Conservation (phyloP, 192 early-diverging fungal species). For the Coemansia sp. region DNA sequence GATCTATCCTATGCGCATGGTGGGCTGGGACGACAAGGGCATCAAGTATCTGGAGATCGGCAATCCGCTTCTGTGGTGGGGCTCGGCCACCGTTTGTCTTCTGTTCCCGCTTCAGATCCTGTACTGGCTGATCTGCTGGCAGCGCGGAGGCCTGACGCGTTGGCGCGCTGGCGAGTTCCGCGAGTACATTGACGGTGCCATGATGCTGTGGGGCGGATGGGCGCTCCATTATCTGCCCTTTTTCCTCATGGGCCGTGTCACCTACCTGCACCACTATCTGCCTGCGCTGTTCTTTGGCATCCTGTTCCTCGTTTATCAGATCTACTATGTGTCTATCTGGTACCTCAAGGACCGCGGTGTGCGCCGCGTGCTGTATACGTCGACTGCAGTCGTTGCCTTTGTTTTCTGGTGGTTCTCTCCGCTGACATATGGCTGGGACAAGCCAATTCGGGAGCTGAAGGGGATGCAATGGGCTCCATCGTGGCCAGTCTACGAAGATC, state of each 20-base stretch:
- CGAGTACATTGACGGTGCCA: conserved; percentile 56
- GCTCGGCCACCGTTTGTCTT: conserved; percentile 22
- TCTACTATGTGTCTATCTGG: conserved; percentile 55
- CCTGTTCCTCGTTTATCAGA: conserved; percentile 55
- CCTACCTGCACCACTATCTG: conserved; percentile 75
- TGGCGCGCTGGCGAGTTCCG: conserved; percentile 52
- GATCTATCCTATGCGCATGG: conserved; percentile 65
- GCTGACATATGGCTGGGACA: conserved; percentile 48
- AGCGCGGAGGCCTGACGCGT: conserved; percentile 30
- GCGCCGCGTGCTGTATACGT: conserved; percentile 12
- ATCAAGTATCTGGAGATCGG: conserved; percentile 72
- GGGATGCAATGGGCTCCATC: conserved; percentile 44
- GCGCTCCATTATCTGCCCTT: conserved; percentile 72
- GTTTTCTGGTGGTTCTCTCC: conserved; percentile 53
- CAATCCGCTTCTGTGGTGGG: conserved; percentile 64
- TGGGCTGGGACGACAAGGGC: conserved; percentile 63
- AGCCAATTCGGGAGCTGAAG: conserved; percentile 29
- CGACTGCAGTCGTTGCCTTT: neutral
- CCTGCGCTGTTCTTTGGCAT: conserved; percentile 74
- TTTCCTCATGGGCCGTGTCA: conserved; percentile 75
- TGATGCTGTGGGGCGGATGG: conserved; percentile 65
- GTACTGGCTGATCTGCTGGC: conserved; percentile 52
- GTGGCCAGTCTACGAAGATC: conserved; percentile 41
- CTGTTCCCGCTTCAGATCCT: conserved; percentile 35
- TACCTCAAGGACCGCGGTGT: conserved; percentile 15